These are phyloP conservation scores for Crucibulum parvulum DNA, from an alignment of 1,284 basidiomycete species.

Conservation along the genomic window DNA sequence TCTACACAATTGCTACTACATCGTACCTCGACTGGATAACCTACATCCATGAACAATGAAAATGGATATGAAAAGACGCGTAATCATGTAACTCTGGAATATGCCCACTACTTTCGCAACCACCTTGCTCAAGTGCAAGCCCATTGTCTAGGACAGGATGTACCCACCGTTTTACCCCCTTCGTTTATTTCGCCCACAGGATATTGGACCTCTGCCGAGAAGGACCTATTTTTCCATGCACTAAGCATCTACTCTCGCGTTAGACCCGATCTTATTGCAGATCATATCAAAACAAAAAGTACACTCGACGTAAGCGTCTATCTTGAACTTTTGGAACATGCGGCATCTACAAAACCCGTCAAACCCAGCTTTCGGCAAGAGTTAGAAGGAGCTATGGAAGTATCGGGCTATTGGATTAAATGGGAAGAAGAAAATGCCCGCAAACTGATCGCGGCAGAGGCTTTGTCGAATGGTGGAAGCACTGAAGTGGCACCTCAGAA, in stretches of 20 bases:
- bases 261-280: constrained; percentile 75
- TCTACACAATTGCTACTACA: no score
- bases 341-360: constrained; percentile 15
- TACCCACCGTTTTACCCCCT: constrained; percentile 28
- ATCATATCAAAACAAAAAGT: constrained; percentile 66
- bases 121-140: constrained; percentile 37
- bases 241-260: constrained; percentile 68
- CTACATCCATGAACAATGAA: neutral
- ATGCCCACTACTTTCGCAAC: constrained; percentile 32
- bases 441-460: constrained; percentile 40
- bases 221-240: constrained; percentile 73
- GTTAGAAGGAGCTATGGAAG: constrained; percentile 53
- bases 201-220: constrained; percentile 73
- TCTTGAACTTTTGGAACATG: constrained; percentile 56
- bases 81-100: constrained; percentile 15
- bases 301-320: constrained; percentile 68
- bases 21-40: no score
- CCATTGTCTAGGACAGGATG: constrained; percentile 37
- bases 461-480: constrained; percentile 25
- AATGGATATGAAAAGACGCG: neutral
- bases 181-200: constrained; percentile 53
- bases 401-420: constrained; percentile 64
- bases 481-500: constrained; percentile 1
- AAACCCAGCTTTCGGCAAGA: neutral
- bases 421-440: constrained; percentile 65